Percentiles rank a stretch among this genome's conserved stretches.
Evolutionary conservation across 108 stramenopile genomes (phyloP).

Genomic region (Schizochytrium sp.): DNA sequence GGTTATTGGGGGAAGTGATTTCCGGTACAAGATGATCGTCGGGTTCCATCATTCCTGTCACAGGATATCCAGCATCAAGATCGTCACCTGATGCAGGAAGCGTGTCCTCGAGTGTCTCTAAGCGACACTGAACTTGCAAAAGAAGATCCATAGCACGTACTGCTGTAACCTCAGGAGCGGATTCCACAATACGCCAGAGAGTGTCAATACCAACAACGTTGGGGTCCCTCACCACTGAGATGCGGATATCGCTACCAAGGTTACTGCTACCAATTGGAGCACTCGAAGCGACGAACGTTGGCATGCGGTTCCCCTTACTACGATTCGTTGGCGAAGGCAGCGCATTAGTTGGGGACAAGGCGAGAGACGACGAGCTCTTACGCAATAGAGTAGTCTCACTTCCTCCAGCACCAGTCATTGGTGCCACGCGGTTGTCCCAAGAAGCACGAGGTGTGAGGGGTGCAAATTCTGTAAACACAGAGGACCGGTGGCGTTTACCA

Average conservation of each 20-base stretch:
- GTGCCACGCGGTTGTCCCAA: neutral
- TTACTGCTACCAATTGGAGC: neutral
- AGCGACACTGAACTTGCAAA: slow-evolving; percentile 31
- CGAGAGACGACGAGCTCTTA: neutral
- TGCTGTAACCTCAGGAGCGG: slow-evolving; percentile 1
- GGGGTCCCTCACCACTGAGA: neutral
- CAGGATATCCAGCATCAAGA: neutral
- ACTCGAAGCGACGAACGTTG: neutral
- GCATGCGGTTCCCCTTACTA: neutral
- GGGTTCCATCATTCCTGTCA: neutral
- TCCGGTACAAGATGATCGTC: neutral
- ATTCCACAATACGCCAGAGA: slow-evolving; percentile 46
- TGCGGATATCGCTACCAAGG: slow-evolving; percentile 5
- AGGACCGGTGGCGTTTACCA: neutral
- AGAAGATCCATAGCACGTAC: slow-evolving; percentile 52
- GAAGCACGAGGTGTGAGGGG: neutral
- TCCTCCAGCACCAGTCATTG: neutral
- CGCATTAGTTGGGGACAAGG: neutral
- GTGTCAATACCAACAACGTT: slow-evolving; percentile 42
- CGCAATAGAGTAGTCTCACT: too few species aligned
- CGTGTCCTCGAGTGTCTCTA: slow-evolving; percentile 35
- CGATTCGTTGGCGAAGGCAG: neutral
- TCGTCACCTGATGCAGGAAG: neutral
- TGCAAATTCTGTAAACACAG: neutral
- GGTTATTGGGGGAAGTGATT: neutral